phyloP scores from a whole-genome alignment of 2,329 filamentous ascomycete genomes.

The Hirsutella thompsonii region DNA sequence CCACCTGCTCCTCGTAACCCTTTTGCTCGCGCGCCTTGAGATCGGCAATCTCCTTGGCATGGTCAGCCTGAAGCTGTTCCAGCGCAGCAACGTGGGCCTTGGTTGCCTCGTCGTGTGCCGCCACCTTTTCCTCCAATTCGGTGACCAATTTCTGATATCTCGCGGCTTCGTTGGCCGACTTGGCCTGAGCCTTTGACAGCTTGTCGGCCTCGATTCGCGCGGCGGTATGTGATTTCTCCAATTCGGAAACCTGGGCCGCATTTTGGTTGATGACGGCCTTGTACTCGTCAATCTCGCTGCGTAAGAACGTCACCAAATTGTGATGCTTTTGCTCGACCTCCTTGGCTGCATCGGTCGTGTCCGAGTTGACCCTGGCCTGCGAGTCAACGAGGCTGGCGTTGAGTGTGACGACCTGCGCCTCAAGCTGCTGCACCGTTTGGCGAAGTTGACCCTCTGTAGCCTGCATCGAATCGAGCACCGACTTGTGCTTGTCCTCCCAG shows the following conservation, averaged over 20 bases:
- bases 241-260: slow-evolving; percentile 53
- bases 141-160: slow-evolving; percentile 33
- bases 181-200: slow-evolving; percentile 45
- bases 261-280: slow-evolving; percentile 60
- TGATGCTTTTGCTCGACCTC: slow-evolving; percentile 43
- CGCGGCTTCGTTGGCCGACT: slow-evolving; percentile 30
- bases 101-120: slow-evolving; percentile 44
- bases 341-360: slow-evolving; percentile 25
- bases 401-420: slow-evolving; percentile 42
- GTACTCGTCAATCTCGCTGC: slow-evolving; percentile 69
- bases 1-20: slow-evolving; percentile 44
- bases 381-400: slow-evolving; percentile 35
- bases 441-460: slow-evolving; percentile 61
- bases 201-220: slow-evolving; percentile 57
- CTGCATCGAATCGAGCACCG: slow-evolving; percentile 57
- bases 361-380: slow-evolving; percentile 24
- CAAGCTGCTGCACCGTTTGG: slow-evolving; percentile 59
- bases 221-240: slow-evolving; percentile 59
- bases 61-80: slow-evolving; percentile 32
- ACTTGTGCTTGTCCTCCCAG: slow-evolving; percentile 68
- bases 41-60: slow-evolving; percentile 36
- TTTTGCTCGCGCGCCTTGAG: slow-evolving; percentile 36
- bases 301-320: slow-evolving; percentile 47
- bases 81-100: slow-evolving; percentile 40
- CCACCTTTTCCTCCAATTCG: slow-evolving; percentile 45